A percentile compares a stretch with the other conserved stretches of the same genome.
Conservation (phyloP, 179 eudicot species). For the Heliamphora ciliata region DNA sequence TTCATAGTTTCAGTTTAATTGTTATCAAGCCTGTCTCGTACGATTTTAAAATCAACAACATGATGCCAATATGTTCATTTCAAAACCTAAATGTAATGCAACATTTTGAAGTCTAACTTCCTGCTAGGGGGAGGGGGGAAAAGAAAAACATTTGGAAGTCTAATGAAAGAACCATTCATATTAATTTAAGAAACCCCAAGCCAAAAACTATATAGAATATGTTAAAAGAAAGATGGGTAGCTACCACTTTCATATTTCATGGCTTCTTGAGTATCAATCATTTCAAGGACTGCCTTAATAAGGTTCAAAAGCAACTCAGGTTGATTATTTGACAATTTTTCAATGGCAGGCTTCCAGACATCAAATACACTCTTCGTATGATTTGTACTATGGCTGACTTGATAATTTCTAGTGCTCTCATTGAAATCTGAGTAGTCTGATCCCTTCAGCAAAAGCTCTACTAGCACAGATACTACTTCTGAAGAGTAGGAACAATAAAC, state of each 20-base stretch:
- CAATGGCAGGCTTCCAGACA: conserved; percentile 68
- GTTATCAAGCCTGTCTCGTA: neutral
- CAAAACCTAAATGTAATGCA: neutral
- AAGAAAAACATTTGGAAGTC: neutral
- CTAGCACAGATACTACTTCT: conserved; percentile 51
- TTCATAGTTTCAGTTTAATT: neutral
- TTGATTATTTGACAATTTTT: conserved; percentile 52
- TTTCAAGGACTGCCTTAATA: conserved; percentile 50
- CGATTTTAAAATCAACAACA: neutral
- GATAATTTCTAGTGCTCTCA: conserved; percentile 30
- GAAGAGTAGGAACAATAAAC: conserved; percentile 64
- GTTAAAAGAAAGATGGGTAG: conserved; percentile 6
- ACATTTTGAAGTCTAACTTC: neutral
- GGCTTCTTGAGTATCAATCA: conserved; percentile 44
- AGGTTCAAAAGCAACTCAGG: conserved; percentile 63
- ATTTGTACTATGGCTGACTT: conserved; percentile 26
- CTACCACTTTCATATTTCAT: conserved; percentile 47
- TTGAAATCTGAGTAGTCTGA: conserved; percentile 33
- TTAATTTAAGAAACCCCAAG: neutral
- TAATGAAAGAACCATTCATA: neutral
- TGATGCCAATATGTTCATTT: neutral
- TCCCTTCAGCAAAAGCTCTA: conserved; percentile 54
- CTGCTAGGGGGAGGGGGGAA: no score
- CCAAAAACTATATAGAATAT: neutral
- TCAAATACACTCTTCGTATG: conserved; percentile 39